Evolutionary conservation across 2,329 filamentous ascomycete genomes (phyloP).

Genomic region (Metarhizium rileyi): DNA sequence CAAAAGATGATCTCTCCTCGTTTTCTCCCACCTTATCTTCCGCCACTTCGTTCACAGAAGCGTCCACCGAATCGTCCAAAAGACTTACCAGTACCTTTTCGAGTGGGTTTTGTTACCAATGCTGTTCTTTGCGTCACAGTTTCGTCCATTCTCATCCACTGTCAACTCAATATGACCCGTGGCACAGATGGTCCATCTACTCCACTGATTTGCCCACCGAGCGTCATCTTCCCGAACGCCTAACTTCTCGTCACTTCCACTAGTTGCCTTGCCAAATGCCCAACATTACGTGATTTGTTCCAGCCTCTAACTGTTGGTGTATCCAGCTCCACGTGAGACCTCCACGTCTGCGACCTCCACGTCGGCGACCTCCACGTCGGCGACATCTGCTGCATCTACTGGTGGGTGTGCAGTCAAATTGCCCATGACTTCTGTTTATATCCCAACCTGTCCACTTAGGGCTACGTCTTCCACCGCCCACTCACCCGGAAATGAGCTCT

Average conservation of each 20-base stretch:
- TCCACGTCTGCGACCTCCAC: background rate
- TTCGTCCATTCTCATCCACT: slow-evolving; percentile 10
- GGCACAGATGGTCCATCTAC: background rate
- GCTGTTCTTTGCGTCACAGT: slow-evolving; percentile 9
- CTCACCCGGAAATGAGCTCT: background rate
- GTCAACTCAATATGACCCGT: background rate
- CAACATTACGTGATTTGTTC: background rate
- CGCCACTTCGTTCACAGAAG: slow-evolving; percentile 14
- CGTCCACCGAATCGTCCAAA: slow-evolving; percentile 8
- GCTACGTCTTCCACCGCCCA: background rate
- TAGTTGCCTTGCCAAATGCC: background rate
- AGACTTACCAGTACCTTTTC: slow-evolving; percentile 20
- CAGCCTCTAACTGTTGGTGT: background rate
- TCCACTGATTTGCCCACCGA: too few relatives aligned
- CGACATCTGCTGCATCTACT: background rate
- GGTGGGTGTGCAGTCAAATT: slow-evolving; percentile 1
- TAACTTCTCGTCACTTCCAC: background rate
- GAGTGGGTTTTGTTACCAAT: slow-evolving; percentile 13
- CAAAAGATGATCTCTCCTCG: slow-evolving; percentile 15
- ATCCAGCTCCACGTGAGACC: background rate
- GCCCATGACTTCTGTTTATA: background rate
- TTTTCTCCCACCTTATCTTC: background rate
- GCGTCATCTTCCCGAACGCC: background rate
- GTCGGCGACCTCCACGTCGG: background rate
- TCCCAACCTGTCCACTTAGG: background rate